Evolutionary conservation across 2,329 filamentous ascomycete species (phyloP), one percentile per base, ranked within the genome.

Genomic region (Colletotrichum sp.): DNA sequence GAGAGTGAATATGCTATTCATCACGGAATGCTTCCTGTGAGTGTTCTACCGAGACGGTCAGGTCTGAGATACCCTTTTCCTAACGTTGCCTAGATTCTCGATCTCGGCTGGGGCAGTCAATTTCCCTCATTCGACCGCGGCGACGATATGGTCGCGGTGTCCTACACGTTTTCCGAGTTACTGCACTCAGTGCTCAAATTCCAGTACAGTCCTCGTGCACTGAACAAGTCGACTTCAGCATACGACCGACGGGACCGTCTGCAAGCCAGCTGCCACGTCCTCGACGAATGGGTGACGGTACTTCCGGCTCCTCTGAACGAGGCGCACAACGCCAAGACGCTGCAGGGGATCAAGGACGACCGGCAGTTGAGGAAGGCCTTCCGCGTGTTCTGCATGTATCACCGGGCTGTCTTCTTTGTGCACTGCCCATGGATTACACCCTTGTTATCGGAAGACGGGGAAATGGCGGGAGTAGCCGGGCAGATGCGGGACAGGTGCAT

Each of bases 381-480:
- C 16, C 61, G 73, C 7, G 69, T 75, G 3, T 75, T 75, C 32
- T 75, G 73, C 57, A 75, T 75, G 69, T 75, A 75, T 22, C 73
- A 75, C 28, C 36, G 34, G 4, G 73, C 73, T 1, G 44, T 75
- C 1, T 72, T 68, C 44, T 73, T 75, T 3, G 64, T 75, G 5
- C 63, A 75, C 27, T 75, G 73, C 16, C 73, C 73, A 2, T 75
- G 69, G 73, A 68, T 73, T 13, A 28, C 69, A 9, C 57, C 69
- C 8, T 25, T 68, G 3, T 19, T 64, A 2, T 34, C 73, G 2
- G 73, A 72, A 22, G 57, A 34, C n/a, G 28, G n/a, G 5, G 64
- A 64, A 9, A 3, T 44, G 16, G 72, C 64, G 6, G 30, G 36
- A 4, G 57, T 68, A 4, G 69, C 73, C 7, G 57, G 36, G 6